These are phyloP conservation scores for Pelargonium australe DNA, from an alignment of 441 rosid genomes.

Conservation along the genomic window DNA sequence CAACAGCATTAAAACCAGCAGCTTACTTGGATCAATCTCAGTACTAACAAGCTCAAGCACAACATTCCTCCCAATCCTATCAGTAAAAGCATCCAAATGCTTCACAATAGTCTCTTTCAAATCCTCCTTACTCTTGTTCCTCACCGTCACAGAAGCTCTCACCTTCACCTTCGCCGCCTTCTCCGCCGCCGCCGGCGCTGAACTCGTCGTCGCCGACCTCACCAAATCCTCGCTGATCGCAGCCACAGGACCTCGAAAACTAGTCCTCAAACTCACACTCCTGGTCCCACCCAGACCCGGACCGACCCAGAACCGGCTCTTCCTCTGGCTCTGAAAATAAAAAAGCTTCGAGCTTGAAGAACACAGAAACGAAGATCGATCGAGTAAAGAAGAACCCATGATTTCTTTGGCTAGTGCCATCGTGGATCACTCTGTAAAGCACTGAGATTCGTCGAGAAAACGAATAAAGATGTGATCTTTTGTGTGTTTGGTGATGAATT, in stretches of 20 bases:
- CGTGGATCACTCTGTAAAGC: no score
- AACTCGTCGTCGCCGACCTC: conserved; percentile 10
- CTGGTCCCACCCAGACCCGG: conserved; percentile 27
- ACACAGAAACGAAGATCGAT: conserved; percentile 35
- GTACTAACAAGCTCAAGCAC: conserved; percentile 75
- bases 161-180: conserved; percentile 54
- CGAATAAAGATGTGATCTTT: no score
- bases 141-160: conserved; percentile 64
- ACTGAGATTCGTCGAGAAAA: no score
- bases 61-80: conserved; percentile 69
- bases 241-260: conserved; percentile 25
- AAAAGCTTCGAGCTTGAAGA: conserved; percentile 26
- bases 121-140: conserved; percentile 75
- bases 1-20: no score
- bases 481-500: no score
- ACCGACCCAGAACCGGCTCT: conserved; percentile 24
- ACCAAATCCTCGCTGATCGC: conserved; percentile 72
- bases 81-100: conserved; percentile 63
- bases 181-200: conserved; percentile 17
- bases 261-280: conserved; percentile 18
- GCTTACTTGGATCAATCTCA: conserved; percentile 77
- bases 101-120: conserved; percentile 58
- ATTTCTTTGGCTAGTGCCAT: conserved; percentile 65
- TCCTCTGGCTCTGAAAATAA: conserved; percentile 10
- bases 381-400: conserved; percentile 47